These are phyloP conservation scores for Naganishia sp. DNA, from an alignment of 1,284 basidiomycete genomes.

Conservation along the genomic window DNA sequence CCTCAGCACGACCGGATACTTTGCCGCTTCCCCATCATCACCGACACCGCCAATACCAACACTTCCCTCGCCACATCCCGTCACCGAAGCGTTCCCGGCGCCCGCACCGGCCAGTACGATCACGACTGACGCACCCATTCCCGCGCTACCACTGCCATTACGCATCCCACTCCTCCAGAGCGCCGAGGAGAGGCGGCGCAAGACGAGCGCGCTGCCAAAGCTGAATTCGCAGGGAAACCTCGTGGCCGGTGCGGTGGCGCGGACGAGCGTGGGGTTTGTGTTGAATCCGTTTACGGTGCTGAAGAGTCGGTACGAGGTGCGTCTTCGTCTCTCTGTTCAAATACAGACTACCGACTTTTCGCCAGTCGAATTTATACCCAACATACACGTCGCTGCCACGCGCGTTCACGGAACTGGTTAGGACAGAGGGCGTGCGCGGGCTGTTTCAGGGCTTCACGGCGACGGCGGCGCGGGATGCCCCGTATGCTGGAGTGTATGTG, in stretches of 20 bases:
- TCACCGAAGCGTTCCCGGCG: slow-evolving; percentile 16
- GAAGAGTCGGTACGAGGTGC: slow-evolving; percentile 90
- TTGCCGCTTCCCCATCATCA: slow-evolving; percentile 51
- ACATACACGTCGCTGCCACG: slow-evolving; percentile 66
- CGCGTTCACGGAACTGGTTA: slow-evolving; percentile 66
- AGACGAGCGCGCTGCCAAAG: slow-evolving; percentile 63
- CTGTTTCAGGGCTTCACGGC: slow-evolving; percentile 86
- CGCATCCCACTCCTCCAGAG: slow-evolving; percentile 26
- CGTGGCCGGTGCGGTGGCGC: slow-evolving; percentile 80
- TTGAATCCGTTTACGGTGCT: slow-evolving; percentile 92
- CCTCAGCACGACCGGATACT: slow-evolving; percentile 68
- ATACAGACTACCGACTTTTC: not conserved
- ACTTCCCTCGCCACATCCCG: slow-evolving; percentile 40
- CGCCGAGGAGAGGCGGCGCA: slow-evolving; percentile 29
- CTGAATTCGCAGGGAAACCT: slow-evolving; percentile 81
- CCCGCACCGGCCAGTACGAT: slow-evolving; percentile 29
- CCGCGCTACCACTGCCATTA: not conserved
- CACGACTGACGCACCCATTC: slow-evolving; percentile 29
- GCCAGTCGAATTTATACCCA: slow-evolving; percentile 74
- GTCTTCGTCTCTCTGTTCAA: slow-evolving; percentile 36
- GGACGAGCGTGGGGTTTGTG: slow-evolving; percentile 81
- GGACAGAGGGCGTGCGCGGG: slow-evolving; percentile 71
- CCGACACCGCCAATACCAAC: slow-evolving; percentile 34
- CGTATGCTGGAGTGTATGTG: slow-evolving; percentile 92
- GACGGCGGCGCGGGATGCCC: slow-evolving; percentile 89